Conservation (phyloP, 225 moss, liverwort and hornwort genomes). For the Rhytidiadelphus loreus region DNA sequence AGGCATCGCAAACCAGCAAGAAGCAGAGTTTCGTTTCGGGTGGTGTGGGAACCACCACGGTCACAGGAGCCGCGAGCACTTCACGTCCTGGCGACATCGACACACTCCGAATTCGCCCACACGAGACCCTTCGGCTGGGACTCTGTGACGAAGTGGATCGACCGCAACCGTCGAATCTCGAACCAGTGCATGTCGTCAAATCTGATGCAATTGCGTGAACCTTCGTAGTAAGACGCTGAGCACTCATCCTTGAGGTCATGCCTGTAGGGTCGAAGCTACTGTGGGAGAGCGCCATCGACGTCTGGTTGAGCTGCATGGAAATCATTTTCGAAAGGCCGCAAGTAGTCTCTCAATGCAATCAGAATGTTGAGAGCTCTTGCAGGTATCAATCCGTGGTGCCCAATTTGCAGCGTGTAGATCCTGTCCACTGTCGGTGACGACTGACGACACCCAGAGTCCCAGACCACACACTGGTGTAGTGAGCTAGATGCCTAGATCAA, state of each 20-base stretch:
- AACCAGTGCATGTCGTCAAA: not conserved
- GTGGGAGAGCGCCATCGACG: not conserved
- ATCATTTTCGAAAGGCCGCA: not conserved
- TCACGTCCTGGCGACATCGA: not conserved
- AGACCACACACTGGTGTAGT: not conserved
- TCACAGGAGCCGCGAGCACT: not conserved
- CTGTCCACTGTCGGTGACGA: not conserved
- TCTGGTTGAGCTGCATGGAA: not conserved
- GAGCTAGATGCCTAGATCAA: no score
- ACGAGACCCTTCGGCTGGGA: not conserved
- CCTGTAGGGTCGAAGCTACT: not conserved
- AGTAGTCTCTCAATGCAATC: not conserved
- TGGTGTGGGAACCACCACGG: not conserved
- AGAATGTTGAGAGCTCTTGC: not conserved
- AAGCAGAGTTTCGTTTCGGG: not conserved
- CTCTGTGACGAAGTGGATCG: not conserved
- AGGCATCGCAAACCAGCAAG: constrained; percentile 32
- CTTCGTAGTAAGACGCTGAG: not conserved
- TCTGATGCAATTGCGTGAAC: not conserved
- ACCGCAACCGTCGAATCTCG: not conserved
- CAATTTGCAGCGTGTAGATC: not conserved
- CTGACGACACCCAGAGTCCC: no score
- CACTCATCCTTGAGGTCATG: not conserved
- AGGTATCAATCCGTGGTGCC: no score
- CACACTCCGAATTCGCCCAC: not conserved